Base-by-base conservation (phyloP, 305 asterid species). In the Fraxinus paxiana region DNA sequence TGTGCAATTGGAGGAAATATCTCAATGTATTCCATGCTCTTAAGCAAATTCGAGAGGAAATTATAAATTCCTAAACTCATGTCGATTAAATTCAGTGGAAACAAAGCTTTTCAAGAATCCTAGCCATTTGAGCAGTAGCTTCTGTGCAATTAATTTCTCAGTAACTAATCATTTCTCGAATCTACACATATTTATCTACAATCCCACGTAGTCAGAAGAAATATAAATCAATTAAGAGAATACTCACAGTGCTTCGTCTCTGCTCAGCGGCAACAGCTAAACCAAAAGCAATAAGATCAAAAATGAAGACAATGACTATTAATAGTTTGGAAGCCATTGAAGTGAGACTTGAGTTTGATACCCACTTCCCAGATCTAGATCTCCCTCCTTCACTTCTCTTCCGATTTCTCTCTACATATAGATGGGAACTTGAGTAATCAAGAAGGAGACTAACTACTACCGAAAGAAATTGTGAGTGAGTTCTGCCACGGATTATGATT, bases 211-310 rank as follows among this genome's bases (percentile, higher is more conserved):
- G 33, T 37, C 63, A 79, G 75, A 67, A 83, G 37, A 65, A 10
- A 65, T 9, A 65, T 4, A 9, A 28, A 65, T 65, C 17, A 65
- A 26, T 24, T 26, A 26, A 65, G 37, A 15, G 48, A 74, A 30
- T 59, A 81, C 90, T 88, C 65, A 92, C 97, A 43, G 86, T 87
- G 88, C 97, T 94, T 81, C 98, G 87, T 79, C 98, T 88, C 86
- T 90, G 94, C 91, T 94, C 98, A 79, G 97, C 98, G 81, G 97
- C 97, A 81, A 94, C 89, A 6, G 97, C 98, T 85, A 94, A 86
- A 72, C 94, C 97, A 79, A 93, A 94, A 82, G 98, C 97, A 82
- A 94, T 89, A 77, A 93, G 91, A 86, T 93, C 97, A 56, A 94
- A 43, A 43, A 94, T 37, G 89, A 93, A 90, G 69, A 92, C 90